Evolutionary conservation across 345 rosid species (phyloP), one percentile per base, ranked within the genome.

Genomic region (Chamaenerion angustifolium): DNA sequence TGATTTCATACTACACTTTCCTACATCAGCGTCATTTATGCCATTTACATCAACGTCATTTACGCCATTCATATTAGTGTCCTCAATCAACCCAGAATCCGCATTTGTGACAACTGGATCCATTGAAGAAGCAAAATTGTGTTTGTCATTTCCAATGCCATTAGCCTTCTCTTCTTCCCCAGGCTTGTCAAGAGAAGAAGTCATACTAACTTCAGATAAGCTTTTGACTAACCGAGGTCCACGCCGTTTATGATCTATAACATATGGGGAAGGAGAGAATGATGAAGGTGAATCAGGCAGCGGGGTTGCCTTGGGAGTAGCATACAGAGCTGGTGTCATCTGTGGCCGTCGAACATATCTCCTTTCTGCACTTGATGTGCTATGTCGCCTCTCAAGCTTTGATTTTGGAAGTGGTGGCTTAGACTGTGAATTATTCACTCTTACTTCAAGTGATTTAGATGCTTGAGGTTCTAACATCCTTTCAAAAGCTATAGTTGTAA

Each of bases 181-280:
- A 44, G 31, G 42, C 46, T 72, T 63, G 25, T 56, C 46, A 40
- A 48, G 53, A 54, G 67, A 56, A 15, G 37, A 31, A 8, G 73
- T 45, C 11, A 66, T 66, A 61, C 81, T 61, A 46, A 43, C 71
- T 53, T 69, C 72, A 4, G 94, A 76, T 59, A 54, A 62, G 64
- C 81, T 71, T 76, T 76, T 89, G 14, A 37, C 46, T 55, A 81
- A 90, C 46, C 78, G 70, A 1, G 93, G 87, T 52, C 95, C 76
- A 5, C 90, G 85, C 47, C 85, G 62, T 73, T 85, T 89, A 70
- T 79, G 97, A 62, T 83, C 83, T 57, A 85, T 46, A 19, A 85
- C 79, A 51, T 85, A 90, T 2, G 94, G 95, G 19, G 98, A 90
- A 53, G 94, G 78, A 45, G 84, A 66, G 64, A 73, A 83, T 6